Conservation (phyloP, 768 basidiomycete genomes). For the Russula compacta region DNA sequence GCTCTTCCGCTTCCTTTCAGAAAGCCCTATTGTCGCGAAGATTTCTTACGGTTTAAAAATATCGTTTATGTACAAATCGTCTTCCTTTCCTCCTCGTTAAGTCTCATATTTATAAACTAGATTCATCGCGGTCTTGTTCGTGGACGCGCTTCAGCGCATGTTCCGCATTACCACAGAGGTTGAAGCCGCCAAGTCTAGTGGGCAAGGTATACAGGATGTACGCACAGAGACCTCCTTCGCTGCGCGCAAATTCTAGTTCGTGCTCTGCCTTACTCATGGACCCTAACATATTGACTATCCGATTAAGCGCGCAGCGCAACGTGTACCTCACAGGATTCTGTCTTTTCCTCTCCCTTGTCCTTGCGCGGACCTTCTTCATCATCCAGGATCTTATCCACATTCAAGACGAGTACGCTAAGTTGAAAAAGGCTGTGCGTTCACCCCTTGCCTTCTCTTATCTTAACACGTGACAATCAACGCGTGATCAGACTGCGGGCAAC, state of each 20-base stretch:
- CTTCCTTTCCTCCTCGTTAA: not conserved
- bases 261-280: slow-evolving; percentile 14
- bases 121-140: slow-evolving; percentile 80
- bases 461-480: not conserved
- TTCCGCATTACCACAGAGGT: slow-evolving; percentile 66
- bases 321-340: slow-evolving; percentile 90
- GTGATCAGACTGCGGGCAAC: slow-evolving; percentile 27
- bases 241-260: slow-evolving; percentile 89
- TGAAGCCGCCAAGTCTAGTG: slow-evolving; percentile 52
- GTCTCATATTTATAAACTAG: slow-evolving; percentile 28
- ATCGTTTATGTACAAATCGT: slow-evolving; percentile 68
- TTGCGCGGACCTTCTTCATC: slow-evolving; percentile 89
- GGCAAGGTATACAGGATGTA: slow-evolving; percentile 45
- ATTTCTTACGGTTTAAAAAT: slow-evolving; percentile 89
- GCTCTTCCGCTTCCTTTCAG: slow-evolving; percentile 64
- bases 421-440: slow-evolving; percentile 49
- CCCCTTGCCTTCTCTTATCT: not conserved
- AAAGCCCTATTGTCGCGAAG: slow-evolving; percentile 66
- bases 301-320: slow-evolving; percentile 70
- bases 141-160: slow-evolving; percentile 92
- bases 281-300: not conserved
- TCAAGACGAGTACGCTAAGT: slow-evolving; percentile 77
- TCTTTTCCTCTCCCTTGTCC: slow-evolving; percentile 90
- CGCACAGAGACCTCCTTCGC: slow-evolving; percentile 83
- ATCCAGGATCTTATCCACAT: slow-evolving; percentile 84